Percentiles rank a stretch among this genome's conserved stretches.
Conservation (phyloP, 2,329 filamentous ascomycete genomes). For the Pyricularia grisea region DNA sequence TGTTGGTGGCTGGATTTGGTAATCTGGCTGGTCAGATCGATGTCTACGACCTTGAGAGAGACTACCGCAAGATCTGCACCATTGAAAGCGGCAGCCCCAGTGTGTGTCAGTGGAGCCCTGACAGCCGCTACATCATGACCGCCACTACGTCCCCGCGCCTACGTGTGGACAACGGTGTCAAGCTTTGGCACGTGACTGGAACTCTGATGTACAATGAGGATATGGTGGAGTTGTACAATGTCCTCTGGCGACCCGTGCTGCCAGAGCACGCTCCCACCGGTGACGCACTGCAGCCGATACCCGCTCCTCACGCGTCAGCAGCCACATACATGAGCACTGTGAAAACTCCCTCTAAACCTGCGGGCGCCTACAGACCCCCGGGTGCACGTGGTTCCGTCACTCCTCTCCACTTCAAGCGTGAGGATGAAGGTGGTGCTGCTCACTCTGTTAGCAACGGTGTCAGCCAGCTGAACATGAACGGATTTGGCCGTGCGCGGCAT, state of each 20-base stretch:
- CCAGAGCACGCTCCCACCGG: conserved; percentile 43
- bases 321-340: conserved; percentile 71
- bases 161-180: conserved; percentile 92
- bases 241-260: conserved; percentile 73
- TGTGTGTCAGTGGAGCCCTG: conserved; percentile 94
- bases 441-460: conserved; percentile 73
- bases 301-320: conserved; percentile 74
- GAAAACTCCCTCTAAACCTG: conserved; percentile 93
- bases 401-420: conserved; percentile 90
- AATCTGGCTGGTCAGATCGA: conserved; percentile 97
- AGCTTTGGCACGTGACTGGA: conserved; percentile 87
- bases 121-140: conserved; percentile 90
- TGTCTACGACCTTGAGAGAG: conserved; percentile 90
- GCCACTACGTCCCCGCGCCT: conserved; percentile 95
- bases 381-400: conserved; percentile 84
- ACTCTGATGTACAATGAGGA: conserved; percentile 96
- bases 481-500: conserved; percentile 69
- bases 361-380: conserved; percentile 92
- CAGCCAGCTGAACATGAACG: conserved; percentile 63
- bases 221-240: conserved; percentile 88
- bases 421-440: conserved; percentile 87
- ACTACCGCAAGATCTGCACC: conserved; percentile 84
- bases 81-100: conserved; percentile 95
- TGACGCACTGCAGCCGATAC: conserved; percentile 66
- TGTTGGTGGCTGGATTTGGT: conserved; percentile 90